Base-by-base conservation (phyloP, 2,329 filamentous ascomycete species). In the Talaromyces sp. region DNA sequence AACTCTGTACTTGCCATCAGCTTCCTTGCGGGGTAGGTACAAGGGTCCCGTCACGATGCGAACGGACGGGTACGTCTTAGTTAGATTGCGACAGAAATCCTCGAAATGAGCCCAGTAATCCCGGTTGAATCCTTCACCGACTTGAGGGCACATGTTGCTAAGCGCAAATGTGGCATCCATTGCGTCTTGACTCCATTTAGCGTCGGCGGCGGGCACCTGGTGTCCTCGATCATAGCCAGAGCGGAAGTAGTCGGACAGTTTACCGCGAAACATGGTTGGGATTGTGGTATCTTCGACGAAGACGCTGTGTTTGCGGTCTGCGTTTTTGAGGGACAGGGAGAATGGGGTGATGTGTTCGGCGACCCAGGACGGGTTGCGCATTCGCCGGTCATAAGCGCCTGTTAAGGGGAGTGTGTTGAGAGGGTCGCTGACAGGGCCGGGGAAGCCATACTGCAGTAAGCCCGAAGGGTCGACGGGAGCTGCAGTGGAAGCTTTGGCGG, bases 81-180 rank as follows among this genome's bases (percentile, higher is more conserved):
- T 94, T 69, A 99, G 83, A 19, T 92, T 84, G 10, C 95, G 87
- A 80, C 94, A 97, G 75, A 98, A 99, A 75, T 97, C 94, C 81
- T 99, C 95, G 70, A 99, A 93, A 78, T 99, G 95, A 43, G 95
- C 91, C 95, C 95, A 99, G 86, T 99, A 99, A 81, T 99, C 95
- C 61, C 95, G 87, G 82, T 99, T 99, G 85, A 99, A 99, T 66
- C 95, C 95, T 75, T 97, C 92, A 70, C 95, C 95, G 35, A 99
- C 95, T 81, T 99, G 95, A 37, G 95, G 95, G 75, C 93, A 97
- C 93, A 99, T 99, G 82, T 99, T 99, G 75, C 86, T 90, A 64
- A 99, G 85, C 74, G 87, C 89, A 75, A 99, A 99, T 2, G 95
- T 99, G 65, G 91, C 92, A 80, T 99, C 88, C 92, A 99, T 97